Base-by-base conservation (phyloP, 257 asterid species). In the Rauvolfia tetraphylla region DNA sequence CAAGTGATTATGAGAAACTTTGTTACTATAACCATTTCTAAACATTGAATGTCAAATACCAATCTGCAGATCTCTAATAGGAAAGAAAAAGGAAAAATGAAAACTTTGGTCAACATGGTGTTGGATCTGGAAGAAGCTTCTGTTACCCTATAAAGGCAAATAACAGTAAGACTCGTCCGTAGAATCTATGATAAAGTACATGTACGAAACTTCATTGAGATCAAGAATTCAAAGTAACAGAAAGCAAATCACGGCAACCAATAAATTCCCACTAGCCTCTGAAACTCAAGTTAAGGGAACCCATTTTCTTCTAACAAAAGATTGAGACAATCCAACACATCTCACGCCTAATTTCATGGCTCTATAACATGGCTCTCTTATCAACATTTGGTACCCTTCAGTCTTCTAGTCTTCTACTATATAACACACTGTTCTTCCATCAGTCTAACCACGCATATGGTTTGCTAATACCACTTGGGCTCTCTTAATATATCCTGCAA, bases 321-420 rank as follows among this genome's bases (percentile, higher is more conserved):
- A 39, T 48, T 14, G 79, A 49, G 87, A 80, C 90, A 86, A 31
- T 69, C 66, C 11, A 66, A 88, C 93, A 78, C 83, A 84, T 74
- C 68, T 83, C 75, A 74, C 92, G 97, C 84, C 93, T 86, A 72
- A 82, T 80, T 84, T 78, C 58, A 76, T 83, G 97, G 91, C 76
- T 77, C 54, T 56, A 27, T 79, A 80, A 80, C 89, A 87, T 85
- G 88, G 59, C 81, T 71, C 31, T 53, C 38, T 18, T 58, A 31
- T 80, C 34, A 68, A 61, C 15, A 59, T 49, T 81, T 51, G 53
- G 27, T 39, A 41, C 46, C 46, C 46, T 41, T 41, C 4, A 41
- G 46, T 4, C 46, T 41, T 41, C 8, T 8, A 46, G 51, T 46
- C 51, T 46, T 46, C 51, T 46, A 4, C 51, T 46, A 46, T 46